Conservation (phyloP, 495 filamentous ascomycete species). For the Apiosordaria backusii region DNA sequence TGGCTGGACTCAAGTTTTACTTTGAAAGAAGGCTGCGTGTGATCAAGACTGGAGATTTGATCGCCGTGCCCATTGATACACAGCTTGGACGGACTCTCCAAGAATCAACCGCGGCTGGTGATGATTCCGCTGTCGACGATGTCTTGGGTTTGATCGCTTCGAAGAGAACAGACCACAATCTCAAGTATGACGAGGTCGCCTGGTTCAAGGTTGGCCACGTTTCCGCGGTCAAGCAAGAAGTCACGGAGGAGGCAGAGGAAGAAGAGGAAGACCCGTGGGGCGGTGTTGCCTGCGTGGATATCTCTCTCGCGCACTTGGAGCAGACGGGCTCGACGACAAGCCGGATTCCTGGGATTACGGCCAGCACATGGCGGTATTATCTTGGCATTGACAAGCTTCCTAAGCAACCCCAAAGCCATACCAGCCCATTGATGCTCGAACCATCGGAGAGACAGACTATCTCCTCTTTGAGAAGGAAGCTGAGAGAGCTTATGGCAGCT, state of each 20-base stretch:
- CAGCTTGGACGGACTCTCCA: conserved; percentile 72
- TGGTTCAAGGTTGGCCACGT: conserved; percentile 88
- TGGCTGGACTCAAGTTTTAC: conserved; percentile 78
- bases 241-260: conserved; percentile 45
- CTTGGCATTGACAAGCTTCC: conserved; percentile 63
- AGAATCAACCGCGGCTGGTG: conserved; percentile 50
- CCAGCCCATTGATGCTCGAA: conserved; percentile 43
- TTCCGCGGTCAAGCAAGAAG: conserved; percentile 54
- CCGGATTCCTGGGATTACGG: conserved; percentile 67
- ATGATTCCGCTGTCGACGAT: conserved; percentile 66
- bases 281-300: conserved; percentile 76
- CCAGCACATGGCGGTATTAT: conserved; percentile 82
- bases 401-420: conserved; percentile 29
- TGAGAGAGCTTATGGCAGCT: conserved; percentile 82
- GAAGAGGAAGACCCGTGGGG: conserved; percentile 72
- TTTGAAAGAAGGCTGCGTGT: conserved; percentile 77
- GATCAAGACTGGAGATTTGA: conserved; percentile 78
- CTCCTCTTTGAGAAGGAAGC: conserved; percentile 65
- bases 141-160: conserved; percentile 44
- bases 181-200: conserved; percentile 60
- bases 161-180: conserved; percentile 30
- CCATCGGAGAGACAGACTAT: conserved; percentile 48
- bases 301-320: conserved; percentile 77
- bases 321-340: conserved; percentile 80
- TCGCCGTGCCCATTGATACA: conserved; percentile 82